Evolutionary conservation across 306 rosid genomes (phyloP).

Genomic region (Sophora flavescens): DNA sequence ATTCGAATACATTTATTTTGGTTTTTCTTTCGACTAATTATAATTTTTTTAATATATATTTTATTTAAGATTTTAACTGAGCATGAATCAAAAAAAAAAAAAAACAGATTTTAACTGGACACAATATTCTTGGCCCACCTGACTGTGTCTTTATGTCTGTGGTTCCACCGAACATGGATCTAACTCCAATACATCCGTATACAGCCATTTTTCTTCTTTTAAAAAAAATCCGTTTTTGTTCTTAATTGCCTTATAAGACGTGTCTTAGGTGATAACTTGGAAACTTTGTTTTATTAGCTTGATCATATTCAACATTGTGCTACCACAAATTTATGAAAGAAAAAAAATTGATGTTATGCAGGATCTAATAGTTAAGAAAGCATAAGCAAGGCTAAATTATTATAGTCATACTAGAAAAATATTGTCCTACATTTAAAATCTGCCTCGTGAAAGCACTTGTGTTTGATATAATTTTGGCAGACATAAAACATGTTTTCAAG

Average conservation of each 20-base stretch:
- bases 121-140: background rate
- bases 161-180: background rate
- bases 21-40: too few species aligned
- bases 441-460: slow-evolving; percentile 6
- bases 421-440: too few species aligned
- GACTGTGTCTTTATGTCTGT: background rate
- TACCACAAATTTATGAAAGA: background rate
- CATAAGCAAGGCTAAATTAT: too few species aligned
- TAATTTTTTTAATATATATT: too few species aligned
- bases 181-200: background rate
- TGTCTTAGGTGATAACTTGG: background rate
- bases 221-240: too few species aligned
- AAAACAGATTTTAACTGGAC: too few species aligned
- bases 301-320: background rate
- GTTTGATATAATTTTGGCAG: slow-evolving; percentile 37
- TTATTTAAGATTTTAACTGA: too few species aligned
- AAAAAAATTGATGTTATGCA: background rate
- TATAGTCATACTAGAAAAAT: too few species aligned
- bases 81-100: too few species aligned
- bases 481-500: slow-evolving; percentile 45
- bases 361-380: background rate
- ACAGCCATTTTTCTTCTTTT: background rate
- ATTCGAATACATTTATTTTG: too few species aligned
- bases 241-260: background rate
- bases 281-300: background rate